Conservation (phyloP, 2,329 filamentous ascomycete genomes). For the Ophiocordyceps polyrhachis-furcata region DNA sequence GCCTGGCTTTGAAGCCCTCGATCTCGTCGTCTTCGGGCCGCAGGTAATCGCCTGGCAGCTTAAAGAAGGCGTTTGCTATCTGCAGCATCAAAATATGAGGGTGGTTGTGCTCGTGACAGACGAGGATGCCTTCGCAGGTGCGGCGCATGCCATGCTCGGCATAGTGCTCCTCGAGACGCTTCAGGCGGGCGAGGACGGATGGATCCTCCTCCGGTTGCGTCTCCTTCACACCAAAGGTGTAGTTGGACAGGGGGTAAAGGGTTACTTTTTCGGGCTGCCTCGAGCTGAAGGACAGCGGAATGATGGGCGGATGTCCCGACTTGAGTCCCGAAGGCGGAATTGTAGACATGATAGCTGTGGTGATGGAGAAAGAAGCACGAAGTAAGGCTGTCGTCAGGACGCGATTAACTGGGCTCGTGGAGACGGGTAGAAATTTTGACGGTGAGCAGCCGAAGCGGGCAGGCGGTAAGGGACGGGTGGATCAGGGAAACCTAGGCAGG, state of each 20-base stretch:
- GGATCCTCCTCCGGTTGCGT: conserved; percentile 96
- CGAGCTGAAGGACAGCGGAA: conserved; percentile 68
- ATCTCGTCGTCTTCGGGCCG: conserved; percentile 79
- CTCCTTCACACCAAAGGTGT: conserved; percentile 97
- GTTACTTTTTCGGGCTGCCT: conserved; percentile 82
- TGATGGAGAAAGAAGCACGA: background rate
- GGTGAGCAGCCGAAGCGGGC: background rate
- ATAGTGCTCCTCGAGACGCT: conserved; percentile 93
- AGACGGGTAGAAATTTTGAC: background rate
- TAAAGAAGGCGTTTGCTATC: conserved; percentile 99
- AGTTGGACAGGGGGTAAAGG: conserved; percentile 90
- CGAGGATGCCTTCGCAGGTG: conserved; percentile 89
- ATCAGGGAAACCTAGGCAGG: background rate
- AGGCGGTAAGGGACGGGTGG: background rate
- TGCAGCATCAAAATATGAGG: conserved; percentile 98
- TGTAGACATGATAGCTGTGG: conserved; percentile 52
- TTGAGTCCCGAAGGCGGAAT: conserved; percentile 60
- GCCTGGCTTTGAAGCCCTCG: conserved; percentile 77
- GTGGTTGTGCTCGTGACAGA: conserved; percentile 98
- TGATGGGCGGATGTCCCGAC: conserved; percentile 58
- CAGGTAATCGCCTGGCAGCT: conserved; percentile 91
- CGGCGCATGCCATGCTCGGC: conserved; percentile 83
- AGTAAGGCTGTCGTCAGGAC: background rate
- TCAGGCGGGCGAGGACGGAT: conserved; percentile 78
- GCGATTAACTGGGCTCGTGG: background rate